Base-by-base conservation (phyloP, 2,329 filamentous ascomycete genomes). In the Exophiala xenobiotica region DNA sequence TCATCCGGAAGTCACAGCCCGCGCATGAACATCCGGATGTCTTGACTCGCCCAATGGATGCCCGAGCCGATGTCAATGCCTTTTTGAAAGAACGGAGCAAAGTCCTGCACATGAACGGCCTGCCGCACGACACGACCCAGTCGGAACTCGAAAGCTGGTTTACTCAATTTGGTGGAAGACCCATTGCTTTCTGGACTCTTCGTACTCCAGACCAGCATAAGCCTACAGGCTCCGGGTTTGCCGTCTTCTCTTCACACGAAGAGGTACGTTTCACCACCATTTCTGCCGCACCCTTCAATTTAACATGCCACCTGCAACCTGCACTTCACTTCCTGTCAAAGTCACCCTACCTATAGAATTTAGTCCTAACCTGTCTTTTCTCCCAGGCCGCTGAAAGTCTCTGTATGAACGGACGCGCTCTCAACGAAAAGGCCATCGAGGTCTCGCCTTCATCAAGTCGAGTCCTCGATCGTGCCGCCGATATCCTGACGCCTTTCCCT, bases 131-230 rank as follows among this genome's bases (percentile, higher is more conserved):
- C 65, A 99, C 93, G 27, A 99, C 93, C 1, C 93, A 99, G 74
- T 97, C 92, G 3, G 93, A 99, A 75, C 81, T 99, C 19, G 93
- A 99, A 76, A 96, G 91, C 74, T 99, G 93, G 93, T 99, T 97
- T 69, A 99, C 93, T 23, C 93, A 99, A 72, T 99, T 96, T 68
- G 93, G 93, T 59, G 93, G 93, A 43, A 88, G 93, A 37, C 93
- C 93, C 23, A 99, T 99, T 74, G 93, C 93, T 16, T 99, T 99
- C 75, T 99, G 93, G 93, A 99, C 93, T 14, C 80, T 99, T 44
- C 88, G 92, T 57, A 99, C 93, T 11, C 93, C 93, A 2, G 93
- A 99, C 72, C 93, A 97, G 74, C 93, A 97, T 74, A 99, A 99
- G 78, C 93, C 93, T n/a, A 99, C 93, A 7, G 93, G 93, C 37